Percentiles rank a stretch among this genome's conserved stretches.
phyloP scores from a whole-genome alignment of 805 yeast genomes.

The Starmerella bombicola region DNA sequence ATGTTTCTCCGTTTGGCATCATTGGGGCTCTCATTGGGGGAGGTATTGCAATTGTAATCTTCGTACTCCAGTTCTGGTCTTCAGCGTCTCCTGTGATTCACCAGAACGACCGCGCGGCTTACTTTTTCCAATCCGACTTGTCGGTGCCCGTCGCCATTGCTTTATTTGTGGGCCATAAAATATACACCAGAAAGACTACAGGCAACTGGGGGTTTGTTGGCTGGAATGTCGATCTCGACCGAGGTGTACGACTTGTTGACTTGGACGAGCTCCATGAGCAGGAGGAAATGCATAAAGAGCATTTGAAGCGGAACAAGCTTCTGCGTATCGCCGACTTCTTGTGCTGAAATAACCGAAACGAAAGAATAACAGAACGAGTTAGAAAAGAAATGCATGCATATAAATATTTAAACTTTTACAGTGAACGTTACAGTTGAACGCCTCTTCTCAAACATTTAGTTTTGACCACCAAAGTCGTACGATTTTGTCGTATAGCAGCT shows the following conservation, averaged over 20 bases:
- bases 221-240: slow-evolving; percentile 15
- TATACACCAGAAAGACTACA: slow-evolving; percentile 26
- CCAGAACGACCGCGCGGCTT: slow-evolving; percentile 25
- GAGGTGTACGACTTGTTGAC: slow-evolving; percentile 15
- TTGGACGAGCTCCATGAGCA: slow-evolving; percentile 22
- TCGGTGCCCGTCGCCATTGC: slow-evolving; percentile 34
- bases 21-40: slow-evolving; percentile 56
- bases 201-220: slow-evolving; percentile 13
- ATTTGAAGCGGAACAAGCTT: slow-evolving; percentile 27
- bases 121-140: slow-evolving; percentile 43
- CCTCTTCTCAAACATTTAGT: background rate
- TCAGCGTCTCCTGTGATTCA: slow-evolving; percentile 55
- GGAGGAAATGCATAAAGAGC: slow-evolving; percentile 38
- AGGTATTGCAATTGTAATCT: slow-evolving; percentile 43
- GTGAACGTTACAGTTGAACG: background rate
- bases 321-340: slow-evolving; percentile 4
- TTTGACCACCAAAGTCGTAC: slow-evolving; percentile 1
- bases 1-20: slow-evolving; percentile 53
- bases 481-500: background rate
- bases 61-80: slow-evolving; percentile 69
- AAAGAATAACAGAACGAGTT: background rate
- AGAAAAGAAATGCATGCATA: background rate
- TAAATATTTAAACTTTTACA: no score
- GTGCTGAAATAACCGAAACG: slow-evolving; percentile 1
- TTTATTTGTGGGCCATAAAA: slow-evolving; percentile 42